Conservation (phyloP, 2,329 filamentous ascomycete genomes). For the Cordyceps cicadae region DNA sequence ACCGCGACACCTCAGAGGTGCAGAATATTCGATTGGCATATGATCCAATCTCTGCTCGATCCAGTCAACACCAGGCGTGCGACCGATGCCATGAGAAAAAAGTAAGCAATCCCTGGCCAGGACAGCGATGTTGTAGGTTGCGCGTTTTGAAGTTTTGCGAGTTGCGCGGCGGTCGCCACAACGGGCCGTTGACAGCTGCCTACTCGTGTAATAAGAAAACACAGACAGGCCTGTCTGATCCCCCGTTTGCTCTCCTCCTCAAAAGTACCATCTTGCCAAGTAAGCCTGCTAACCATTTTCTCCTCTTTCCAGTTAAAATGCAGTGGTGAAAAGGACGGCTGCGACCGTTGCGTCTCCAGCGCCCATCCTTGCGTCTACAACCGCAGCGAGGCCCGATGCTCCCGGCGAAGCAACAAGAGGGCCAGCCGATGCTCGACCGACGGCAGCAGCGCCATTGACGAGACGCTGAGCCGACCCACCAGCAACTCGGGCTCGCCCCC, state of each 20-base stretch:
- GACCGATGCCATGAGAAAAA: constrained; percentile 32
- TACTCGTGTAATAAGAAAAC: not conserved
- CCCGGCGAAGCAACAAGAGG: constrained; percentile 22
- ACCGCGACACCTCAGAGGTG: constrained; percentile 29
- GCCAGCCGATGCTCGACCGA: constrained; percentile 16
- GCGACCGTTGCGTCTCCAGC: constrained; percentile 25
- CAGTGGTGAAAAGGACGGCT: constrained; percentile 30
- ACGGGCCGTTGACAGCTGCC: not conserved
- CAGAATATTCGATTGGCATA: constrained; percentile 28
- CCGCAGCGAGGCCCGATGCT: constrained; percentile 25
- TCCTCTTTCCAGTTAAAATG: constrained; percentile 24
- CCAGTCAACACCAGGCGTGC: constrained; percentile 31
- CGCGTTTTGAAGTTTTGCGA: not conserved
- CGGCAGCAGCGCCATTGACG: constrained; percentile 11
- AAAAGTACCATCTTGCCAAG: not conserved
- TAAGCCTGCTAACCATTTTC: not conserved
- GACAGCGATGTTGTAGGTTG: not conserved
- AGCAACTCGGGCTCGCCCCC: constrained; percentile 9
- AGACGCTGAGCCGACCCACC: constrained; percentile 1
- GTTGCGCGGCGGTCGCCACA: not conserved
- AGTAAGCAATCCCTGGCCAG: constrained; percentile 17
- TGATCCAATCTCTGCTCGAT: constrained; percentile 30
- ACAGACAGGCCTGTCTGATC: not conserved
- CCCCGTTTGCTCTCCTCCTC: not conserved
- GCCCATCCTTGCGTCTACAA: constrained; percentile 28